phyloP scores from a whole-genome alignment of 2,329 filamentous ascomycete species.

The Aspergillus sp. region DNA sequence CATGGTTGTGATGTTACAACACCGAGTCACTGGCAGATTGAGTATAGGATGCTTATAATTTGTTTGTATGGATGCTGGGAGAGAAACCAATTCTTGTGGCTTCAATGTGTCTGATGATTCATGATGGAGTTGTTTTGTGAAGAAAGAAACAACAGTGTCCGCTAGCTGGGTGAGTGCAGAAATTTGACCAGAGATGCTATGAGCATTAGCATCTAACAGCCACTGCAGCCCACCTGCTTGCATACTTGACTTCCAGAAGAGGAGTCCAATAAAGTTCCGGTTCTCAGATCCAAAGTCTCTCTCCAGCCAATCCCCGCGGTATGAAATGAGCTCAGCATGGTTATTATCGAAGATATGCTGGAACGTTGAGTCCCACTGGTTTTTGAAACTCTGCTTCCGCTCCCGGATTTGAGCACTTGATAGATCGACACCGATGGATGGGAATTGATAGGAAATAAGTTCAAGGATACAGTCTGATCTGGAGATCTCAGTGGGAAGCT shows the following conservation, averaged over 20 bases:
- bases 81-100: neutral
- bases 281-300: neutral
- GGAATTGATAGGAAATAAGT: neutral
- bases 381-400: neutral
- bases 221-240: neutral
- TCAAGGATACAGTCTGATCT: neutral
- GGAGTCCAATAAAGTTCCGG: neutral
- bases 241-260: neutral
- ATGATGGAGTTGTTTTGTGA: neutral
- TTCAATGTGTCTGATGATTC: neutral
- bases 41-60: neutral
- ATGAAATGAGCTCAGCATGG: neutral
- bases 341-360: neutral
- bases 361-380: neutral
- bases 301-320: neutral
- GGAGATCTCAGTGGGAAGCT: neutral
- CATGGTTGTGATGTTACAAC: neutral
- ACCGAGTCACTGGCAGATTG: neutral
- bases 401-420: neutral
- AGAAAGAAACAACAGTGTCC: neutral
- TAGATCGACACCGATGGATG: neutral
- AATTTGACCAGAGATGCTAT: neutral
- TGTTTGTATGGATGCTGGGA: neutral
- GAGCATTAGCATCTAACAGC: neutral
- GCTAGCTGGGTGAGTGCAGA: neutral